These are phyloP conservation scores for Trypanosoma lewisi DNA, from an alignment of 208 protist species.

Conservation along the genomic window DNA sequence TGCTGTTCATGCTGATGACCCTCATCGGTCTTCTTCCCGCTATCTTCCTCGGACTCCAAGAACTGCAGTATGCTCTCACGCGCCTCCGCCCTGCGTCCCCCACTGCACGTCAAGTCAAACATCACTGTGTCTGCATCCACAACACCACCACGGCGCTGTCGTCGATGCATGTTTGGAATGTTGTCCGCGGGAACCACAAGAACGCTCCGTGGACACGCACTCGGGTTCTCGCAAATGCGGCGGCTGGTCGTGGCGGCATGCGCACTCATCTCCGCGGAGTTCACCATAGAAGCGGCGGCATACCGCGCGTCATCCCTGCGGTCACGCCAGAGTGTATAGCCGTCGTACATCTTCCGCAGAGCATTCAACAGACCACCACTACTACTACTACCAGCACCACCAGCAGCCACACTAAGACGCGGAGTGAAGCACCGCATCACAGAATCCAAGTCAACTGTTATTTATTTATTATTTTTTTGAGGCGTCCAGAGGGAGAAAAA, in stretches of 20 bases:
- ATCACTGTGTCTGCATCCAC: conserved; percentile 76
- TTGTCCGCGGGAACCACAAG: conserved; percentile 57
- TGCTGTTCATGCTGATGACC: conserved; percentile 18
- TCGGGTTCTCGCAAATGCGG: conserved; percentile 46
- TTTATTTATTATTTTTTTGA: background rate
- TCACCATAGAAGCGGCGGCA: conserved; percentile 13
- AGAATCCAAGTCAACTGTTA: too few relatives aligned
- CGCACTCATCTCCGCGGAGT: background rate
- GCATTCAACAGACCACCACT: conserved; percentile 24
- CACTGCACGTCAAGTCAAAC: conserved; percentile 76
- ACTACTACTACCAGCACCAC: too few relatives aligned
- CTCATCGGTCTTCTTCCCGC: background rate
- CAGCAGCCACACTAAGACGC: background rate
- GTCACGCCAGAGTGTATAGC: conserved; percentile 50
- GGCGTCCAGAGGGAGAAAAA: background rate
- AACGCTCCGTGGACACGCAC: conserved; percentile 70
- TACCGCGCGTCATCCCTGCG: conserved; percentile 37
- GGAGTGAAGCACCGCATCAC: conserved; percentile 10
- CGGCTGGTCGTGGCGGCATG: background rate
- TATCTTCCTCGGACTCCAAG: conserved; percentile 30
- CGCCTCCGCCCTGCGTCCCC: conserved; percentile 47
- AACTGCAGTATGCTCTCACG: conserved; percentile 58
- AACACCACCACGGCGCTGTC: conserved; percentile 54
- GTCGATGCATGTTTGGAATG: conserved; percentile 13
- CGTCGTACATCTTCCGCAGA: conserved; percentile 34